These are phyloP conservation scores for Penicillium sp. DNA, from an alignment of 2,329 filamentous ascomycete genomes.

Conservation along the genomic window DNA sequence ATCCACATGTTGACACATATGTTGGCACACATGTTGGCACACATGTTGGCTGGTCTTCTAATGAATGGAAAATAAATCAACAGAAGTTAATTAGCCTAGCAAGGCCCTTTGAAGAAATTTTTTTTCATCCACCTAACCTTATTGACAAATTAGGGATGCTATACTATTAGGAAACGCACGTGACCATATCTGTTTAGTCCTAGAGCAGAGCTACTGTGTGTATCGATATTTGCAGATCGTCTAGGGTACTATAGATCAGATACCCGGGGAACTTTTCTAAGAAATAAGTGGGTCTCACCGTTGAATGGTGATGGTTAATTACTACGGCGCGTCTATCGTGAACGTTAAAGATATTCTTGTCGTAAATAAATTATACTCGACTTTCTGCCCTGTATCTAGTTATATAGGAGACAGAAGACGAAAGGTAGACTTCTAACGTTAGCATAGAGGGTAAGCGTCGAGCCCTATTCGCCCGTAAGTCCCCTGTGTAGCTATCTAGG, in stretches of 20 bases:
- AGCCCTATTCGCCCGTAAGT: slow-evolving; percentile 2
- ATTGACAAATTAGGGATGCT: neutral
- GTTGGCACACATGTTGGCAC: too few species aligned
- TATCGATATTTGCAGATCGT: neutral
- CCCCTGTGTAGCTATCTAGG: neutral
- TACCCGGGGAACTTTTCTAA: neutral
- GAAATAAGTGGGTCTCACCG: neutral
- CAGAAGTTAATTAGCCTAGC: neutral
- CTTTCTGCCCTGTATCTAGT: slow-evolving; percentile 2
- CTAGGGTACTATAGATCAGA: neutral
- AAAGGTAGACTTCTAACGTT: neutral
- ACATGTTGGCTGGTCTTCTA: too few species aligned
- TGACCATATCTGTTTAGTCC: neutral
- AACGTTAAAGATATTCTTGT: neutral
- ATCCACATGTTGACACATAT: too few species aligned
- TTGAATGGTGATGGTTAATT: slow-evolving; percentile 1
- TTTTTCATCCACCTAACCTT: neutral
- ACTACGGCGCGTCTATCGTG: neutral
- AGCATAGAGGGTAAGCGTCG: neutral
- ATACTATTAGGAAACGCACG: neutral
- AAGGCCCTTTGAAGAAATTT: neutral
- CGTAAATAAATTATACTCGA: neutral
- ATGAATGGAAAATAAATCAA: neutral
- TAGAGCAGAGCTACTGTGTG: neutral
- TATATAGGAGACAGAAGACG: neutral